phyloP scores from a whole-genome alignment of 257 asterid genomes.

The Thymus mandschuricus region DNA sequence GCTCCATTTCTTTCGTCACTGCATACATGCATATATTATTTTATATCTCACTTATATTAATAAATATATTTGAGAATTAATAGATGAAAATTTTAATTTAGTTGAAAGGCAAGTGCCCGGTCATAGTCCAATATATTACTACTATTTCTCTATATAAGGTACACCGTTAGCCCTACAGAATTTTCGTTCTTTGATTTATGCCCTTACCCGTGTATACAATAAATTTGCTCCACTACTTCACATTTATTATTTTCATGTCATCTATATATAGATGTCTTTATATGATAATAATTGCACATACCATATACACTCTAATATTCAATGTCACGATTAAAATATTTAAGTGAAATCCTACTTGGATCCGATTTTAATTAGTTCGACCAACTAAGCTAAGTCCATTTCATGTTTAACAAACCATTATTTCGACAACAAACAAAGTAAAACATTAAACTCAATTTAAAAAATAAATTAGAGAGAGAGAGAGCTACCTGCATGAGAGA shows the following conservation, averaged over 20 bases:
- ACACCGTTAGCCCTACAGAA: background rate
- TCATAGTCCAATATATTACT: background rate
- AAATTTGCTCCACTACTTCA: background rate
- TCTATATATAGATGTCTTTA: too few relatives aligned
- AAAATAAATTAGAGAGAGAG: background rate
- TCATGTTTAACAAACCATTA: too few relatives aligned
- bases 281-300: too few relatives aligned
- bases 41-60: too few relatives aligned
- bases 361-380: background rate
- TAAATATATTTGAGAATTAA: background rate
- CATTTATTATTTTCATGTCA: background rate
- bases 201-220: background rate
- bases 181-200: background rate
- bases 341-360: background rate
- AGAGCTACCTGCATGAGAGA: constrained; percentile 71
- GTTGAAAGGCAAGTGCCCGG: background rate
- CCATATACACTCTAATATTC: too few relatives aligned
- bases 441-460: too few relatives aligned
- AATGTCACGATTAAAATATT: too few relatives aligned
- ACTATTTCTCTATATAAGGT: background rate
- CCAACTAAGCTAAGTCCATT: too few relatives aligned
- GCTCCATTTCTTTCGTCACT: constrained; percentile 60
- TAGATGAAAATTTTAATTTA: background rate
- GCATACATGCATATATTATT: constrained; percentile 16
- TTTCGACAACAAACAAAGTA: too few relatives aligned